Percentiles rank a stretch among this genome's conserved stretches.
phyloP scores from a whole-genome alignment of 2,329 filamentous ascomycete genomes.

The Talaromyces pinophilus region DNA sequence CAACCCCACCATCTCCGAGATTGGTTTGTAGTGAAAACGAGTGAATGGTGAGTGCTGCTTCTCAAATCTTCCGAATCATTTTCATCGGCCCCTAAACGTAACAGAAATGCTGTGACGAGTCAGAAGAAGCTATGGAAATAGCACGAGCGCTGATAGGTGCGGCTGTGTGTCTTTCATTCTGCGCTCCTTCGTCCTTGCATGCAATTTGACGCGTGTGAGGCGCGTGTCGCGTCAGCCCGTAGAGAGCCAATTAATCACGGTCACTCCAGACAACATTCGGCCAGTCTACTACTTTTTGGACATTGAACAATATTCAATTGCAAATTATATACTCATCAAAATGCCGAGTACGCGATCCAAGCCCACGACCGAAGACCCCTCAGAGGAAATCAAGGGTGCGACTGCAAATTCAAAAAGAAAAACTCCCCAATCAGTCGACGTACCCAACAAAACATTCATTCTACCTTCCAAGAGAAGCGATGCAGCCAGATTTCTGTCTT shows the following conservation, averaged over 20 bases:
- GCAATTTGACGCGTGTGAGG: constrained; percentile 13
- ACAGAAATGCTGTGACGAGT: background rate
- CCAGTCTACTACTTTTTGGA: background rate
- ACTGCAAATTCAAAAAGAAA: constrained; percentile 21
- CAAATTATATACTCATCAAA: background rate
- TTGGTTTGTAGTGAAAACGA: background rate
- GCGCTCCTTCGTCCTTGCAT: constrained; percentile 21
- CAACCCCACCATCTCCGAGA: constrained; percentile 21
- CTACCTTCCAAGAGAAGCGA: constrained; percentile 56
- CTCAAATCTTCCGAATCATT: constrained; percentile 4
- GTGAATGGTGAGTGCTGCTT: background rate
- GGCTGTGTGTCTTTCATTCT: constrained; percentile 28
- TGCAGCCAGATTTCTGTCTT: constrained; percentile 57
- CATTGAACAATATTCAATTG: background rate
- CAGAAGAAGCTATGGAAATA: constrained; percentile 23
- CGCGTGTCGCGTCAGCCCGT: constrained; percentile 31
- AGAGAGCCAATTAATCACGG: background rate
- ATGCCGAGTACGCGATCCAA: constrained; percentile 32
- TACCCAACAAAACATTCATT: constrained; percentile 55
- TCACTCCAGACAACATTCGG: background rate
- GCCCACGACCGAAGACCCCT: background rate
- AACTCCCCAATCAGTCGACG: constrained; percentile 29
- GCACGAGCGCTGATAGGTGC: constrained; percentile 27
- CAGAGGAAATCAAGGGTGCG: constrained; percentile 25
- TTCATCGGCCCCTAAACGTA: background rate